Evolutionary conservation across 331 rosid genomes (phyloP), one percentile per base, ranked within the genome.

Genomic region (Ulmus americana): DNA sequence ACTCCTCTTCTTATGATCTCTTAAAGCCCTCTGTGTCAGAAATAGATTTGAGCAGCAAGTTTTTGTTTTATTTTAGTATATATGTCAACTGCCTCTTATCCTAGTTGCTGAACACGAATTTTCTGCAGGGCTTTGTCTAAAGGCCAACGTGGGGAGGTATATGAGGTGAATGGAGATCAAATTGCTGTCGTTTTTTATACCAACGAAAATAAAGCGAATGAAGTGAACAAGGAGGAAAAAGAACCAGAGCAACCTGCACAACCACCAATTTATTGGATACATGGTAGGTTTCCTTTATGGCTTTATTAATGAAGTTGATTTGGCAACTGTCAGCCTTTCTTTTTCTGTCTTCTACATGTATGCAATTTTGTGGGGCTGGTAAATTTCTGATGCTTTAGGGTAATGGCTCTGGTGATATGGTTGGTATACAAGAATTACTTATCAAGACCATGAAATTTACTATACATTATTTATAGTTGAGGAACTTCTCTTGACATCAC

Each of bases 71-170:
- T 28, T 28, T 28, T 48, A 0, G 55, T 16, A 35, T 22, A 8
- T 38, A 55, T n/a, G 45, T 54, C 49, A 43, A 51, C 6, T n/a
- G n/a, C 16, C 43, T 14, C 40, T 5, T 10, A 22, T 28, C 35
- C 7, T 52, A 61, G 52, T 39, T 59, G 49, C 56, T 61, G 41
- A 65, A 62, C 45, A 56, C 18, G 59, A 59, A 47, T 28, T 46
- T 58, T 51, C 60, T 87, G 61, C 83, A 92, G 98, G 91, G 71
- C 85, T 64, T 80, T 92, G 74, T 72, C 84, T 13, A 89, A 70
- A 18, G 98, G 98, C 59, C 96, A 89, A 65, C 77, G 81, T 40
- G 97, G 97, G 82, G 98, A 82, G 79, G 91, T 92, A 54, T 87
- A 77, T 67, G 98, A 89, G 77, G 86, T 92, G 54, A 84, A 81